These are phyloP conservation scores for Auricularia auricula-judae DNA, from an alignment of 768 basidiomycete species.

Conservation along the genomic window DNA sequence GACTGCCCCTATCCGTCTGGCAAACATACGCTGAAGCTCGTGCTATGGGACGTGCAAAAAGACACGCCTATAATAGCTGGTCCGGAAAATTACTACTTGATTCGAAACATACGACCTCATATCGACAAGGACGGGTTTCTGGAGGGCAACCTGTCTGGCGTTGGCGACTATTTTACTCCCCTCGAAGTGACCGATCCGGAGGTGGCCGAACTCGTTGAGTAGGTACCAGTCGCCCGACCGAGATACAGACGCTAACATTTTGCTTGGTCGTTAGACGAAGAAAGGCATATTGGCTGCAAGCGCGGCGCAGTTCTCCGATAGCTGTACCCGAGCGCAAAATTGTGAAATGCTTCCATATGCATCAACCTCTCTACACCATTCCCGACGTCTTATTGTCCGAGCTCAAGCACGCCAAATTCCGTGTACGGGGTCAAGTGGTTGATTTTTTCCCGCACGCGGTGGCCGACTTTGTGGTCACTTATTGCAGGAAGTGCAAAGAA, in stretches of 20 bases:
- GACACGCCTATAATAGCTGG: not conserved
- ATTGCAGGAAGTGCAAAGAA: conserved; percentile 42
- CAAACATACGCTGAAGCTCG: not conserved
- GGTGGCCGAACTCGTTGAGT: not conserved
- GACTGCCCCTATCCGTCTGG: not conserved
- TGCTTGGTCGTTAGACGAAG: not conserved
- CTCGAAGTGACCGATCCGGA: not conserved
- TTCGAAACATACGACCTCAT: not conserved
- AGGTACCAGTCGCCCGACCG: not conserved
- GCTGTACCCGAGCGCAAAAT: no score
- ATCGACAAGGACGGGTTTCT: not conserved
- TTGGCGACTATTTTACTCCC: not conserved
- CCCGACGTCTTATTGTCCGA: not conserved
- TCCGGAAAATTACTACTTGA: not conserved
- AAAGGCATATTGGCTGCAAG: not conserved
- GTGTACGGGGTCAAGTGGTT: conserved; percentile 13
- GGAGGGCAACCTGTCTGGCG: not conserved
- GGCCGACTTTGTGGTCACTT: conserved; percentile 33
- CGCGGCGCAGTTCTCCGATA: not conserved
- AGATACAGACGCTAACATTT: not conserved
- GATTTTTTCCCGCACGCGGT: conserved; percentile 47
- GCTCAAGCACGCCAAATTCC: not conserved
- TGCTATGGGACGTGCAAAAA: not conserved
- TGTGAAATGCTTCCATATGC: not conserved
- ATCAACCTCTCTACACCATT: not conserved